Percentiles rank a stretch among this genome's conserved stretches.
Evolutionary conservation across 305 asterid species (phyloP).

Genomic region (Salvia sclarea): DNA sequence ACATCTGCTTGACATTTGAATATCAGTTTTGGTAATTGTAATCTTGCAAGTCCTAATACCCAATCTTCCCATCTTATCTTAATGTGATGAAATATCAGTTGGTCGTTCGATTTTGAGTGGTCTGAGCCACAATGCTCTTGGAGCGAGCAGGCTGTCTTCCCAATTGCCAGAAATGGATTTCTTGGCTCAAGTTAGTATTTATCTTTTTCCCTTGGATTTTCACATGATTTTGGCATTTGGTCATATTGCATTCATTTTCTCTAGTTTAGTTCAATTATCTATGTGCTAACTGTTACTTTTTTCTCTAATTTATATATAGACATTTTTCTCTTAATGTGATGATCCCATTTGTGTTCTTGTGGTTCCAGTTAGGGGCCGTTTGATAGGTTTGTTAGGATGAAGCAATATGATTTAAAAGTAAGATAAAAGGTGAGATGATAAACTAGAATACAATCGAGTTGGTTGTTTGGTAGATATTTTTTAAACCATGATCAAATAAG

Average conservation of each 20-base stretch:
- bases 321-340: background rate
- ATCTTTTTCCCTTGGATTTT: background rate
- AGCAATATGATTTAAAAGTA: too few species aligned
- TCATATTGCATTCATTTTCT: background rate
- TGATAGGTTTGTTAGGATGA: too few species aligned
- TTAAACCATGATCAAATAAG: too few species aligned
- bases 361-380: too few species aligned
- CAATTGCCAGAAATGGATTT: constrained; percentile 34
- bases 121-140: constrained; percentile 40
- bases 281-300: background rate
- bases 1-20: background rate
- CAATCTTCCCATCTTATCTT: constrained; percentile 20
- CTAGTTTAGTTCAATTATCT: background rate
- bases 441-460: too few species aligned
- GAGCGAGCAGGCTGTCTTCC: constrained; percentile 38
- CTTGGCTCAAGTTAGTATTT: constrained; percentile 46
- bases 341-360: too few species aligned
- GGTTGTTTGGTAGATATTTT: too few species aligned
- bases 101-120: constrained; percentile 54
- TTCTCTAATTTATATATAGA: too few species aligned
- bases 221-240: constrained; percentile 4
- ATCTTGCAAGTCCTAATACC: constrained; percentile 2
- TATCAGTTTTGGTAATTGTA: background rate
- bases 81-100: constrained; percentile 37
- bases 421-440: too few species aligned